These are phyloP conservation scores for Dioscorea dumetorum DNA, from an alignment of 106 monocot species.

Conservation along the genomic window DNA sequence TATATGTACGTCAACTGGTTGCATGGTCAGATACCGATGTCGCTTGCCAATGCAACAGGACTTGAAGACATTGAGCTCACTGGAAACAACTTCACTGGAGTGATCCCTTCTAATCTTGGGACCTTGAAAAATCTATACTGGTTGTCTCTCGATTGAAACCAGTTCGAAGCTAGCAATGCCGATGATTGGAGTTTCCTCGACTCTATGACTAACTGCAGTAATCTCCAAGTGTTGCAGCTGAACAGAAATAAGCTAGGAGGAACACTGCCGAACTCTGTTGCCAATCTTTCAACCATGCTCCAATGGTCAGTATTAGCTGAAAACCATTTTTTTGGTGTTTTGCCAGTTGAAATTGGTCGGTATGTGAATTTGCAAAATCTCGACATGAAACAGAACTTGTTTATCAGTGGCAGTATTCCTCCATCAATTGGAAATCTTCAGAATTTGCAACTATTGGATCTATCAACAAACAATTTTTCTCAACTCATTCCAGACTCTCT, in stretches of 20 bases:
- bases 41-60: too few relatives aligned
- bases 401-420: too few relatives aligned
- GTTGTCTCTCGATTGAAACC: neutral
- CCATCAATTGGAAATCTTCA: neutral
- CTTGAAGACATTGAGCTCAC: too few relatives aligned
- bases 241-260: neutral
- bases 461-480: too few relatives aligned
- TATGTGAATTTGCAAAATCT: too few relatives aligned
- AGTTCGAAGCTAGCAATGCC: neutral
- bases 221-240: neutral
- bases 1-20: too few relatives aligned
- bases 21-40: too few relatives aligned
- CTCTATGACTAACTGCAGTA: neutral
- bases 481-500: too few relatives aligned
- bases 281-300: neutral
- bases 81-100: neutral
- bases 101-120: neutral
- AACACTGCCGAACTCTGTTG: neutral
- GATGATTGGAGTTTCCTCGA: neutral
- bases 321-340: too few relatives aligned
- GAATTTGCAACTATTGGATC: neutral
- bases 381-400: too few relatives aligned
- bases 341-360: too few relatives aligned
- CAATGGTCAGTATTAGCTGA: neutral
- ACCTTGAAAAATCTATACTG: neutral